Percentiles rank a stretch among this genome's conserved stretches.
Evolutionary conservation across 306 rosid genomes (phyloP).

Genomic region (Lupinus albus): DNA sequence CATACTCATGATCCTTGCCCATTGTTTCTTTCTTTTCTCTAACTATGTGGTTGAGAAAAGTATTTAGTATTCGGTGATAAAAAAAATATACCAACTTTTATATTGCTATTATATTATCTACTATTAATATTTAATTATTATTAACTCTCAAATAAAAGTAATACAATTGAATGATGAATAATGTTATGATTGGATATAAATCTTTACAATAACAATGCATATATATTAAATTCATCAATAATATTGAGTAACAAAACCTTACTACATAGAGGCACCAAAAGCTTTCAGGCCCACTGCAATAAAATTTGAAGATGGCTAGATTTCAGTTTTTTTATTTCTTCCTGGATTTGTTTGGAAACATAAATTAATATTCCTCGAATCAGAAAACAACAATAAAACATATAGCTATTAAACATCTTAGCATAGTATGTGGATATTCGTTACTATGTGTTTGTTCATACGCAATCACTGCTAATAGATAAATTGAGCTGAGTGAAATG

Average conservation of each 20-base stretch:
- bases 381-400: slow-evolving; percentile 1
- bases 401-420: neutral
- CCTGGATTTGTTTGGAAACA: slow-evolving; percentile 11
- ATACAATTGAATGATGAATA: too few species aligned
- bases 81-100: too few species aligned
- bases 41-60: slow-evolving; percentile 20
- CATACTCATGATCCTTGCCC: neutral
- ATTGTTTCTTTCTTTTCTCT: neutral
- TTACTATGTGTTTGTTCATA: neutral
- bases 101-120: too few species aligned
- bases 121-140: too few species aligned
- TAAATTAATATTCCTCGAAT: slow-evolving; percentile 15
- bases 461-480: neutral
- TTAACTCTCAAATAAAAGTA: too few species aligned
- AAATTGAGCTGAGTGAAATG: too few species aligned
- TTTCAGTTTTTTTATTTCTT: neutral
- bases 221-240: too few species aligned
- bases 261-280: slow-evolving; percentile 10
- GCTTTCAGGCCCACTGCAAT: slow-evolving; percentile 20
- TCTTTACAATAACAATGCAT: too few species aligned
- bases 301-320: neutral
- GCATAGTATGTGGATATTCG: neutral
- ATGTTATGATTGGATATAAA: too few species aligned
- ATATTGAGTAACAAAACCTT: neutral
- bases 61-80: slow-evolving; percentile 14